Evolutionary conservation across 1,284 basidiomycete species (phyloP), one percentile per base, ranked within the genome.

Genomic region (Phaffia rhodozyma): DNA sequence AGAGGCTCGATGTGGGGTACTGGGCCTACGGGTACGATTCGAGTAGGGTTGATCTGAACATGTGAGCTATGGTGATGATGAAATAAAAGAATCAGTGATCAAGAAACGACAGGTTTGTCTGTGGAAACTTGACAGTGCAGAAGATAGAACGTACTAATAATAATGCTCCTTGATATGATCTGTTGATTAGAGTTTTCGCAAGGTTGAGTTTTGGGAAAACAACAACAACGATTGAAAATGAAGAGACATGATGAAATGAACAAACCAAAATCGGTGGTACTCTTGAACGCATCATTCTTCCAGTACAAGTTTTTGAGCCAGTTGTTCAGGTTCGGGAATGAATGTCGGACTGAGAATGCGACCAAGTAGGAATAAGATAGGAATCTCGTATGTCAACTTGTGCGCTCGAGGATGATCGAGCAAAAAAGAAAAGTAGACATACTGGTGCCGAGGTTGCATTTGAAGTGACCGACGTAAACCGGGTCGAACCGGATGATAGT

Each of bases 221-320:
- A 55, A 47, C 20, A 18, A 25, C 21, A 3, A 25, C 7, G 21
- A 32, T 32, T 11, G 38, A 38, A 32, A 57, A 47, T 13, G 3
- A 49, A 58, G 55, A n/a, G 9, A 30, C 25, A 48, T 11, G 50
- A 55, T 11, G 21, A n/a, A 25, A 16, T 51, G 29, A 66, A 67
- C 75, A 72, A 71, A 72, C 79, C 83, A 75, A 97, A 96, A 74
- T 91, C 80, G 62, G 91, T 94, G 25, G 86, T 87, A 47, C 84
- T 83, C 75, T 86, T 86, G 84, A 98, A 98, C 1, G 89, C 90
- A 0, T 85, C 78, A 69, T 86, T 79, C 69, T 87, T 88, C 92
- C 91, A 97, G 79, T 97, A 97, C 49, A 97, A 78, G 71, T 86
- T 85, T 74, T 86, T 86, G 76, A 90, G 74, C 91, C 91, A 92